A percentile compares a stretch with the other conserved stretches of the same genome.
Conservation (phyloP, 495 filamentous ascomycete species). For the Podospora sp. region DNA sequence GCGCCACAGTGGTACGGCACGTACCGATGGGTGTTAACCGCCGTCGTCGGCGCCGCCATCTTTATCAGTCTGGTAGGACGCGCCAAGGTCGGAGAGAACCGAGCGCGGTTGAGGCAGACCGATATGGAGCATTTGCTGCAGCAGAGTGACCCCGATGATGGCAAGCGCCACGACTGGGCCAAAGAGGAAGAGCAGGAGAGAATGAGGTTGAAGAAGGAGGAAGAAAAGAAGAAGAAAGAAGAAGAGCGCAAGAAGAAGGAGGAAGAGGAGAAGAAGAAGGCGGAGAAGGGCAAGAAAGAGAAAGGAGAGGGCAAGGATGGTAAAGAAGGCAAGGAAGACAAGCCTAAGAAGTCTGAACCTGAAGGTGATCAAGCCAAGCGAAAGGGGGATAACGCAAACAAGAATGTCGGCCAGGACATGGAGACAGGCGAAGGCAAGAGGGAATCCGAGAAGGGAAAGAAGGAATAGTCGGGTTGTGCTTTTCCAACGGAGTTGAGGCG, state of each 20-base stretch:
- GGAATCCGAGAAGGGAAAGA: slow-evolving; percentile 9
- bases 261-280: slow-evolving; percentile 29
- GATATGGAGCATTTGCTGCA: slow-evolving; percentile 57
- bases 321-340: slow-evolving; percentile 21
- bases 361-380: background rate
- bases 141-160: slow-evolving; percentile 34
- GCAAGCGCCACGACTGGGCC: slow-evolving; percentile 49
- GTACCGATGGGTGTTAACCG: slow-evolving; percentile 95
- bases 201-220: slow-evolving; percentile 34
- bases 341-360: slow-evolving; percentile 9
- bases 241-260: slow-evolving; percentile 36
- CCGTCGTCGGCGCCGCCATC: slow-evolving; percentile 85
- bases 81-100: slow-evolving; percentile 72
- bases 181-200: slow-evolving; percentile 41
- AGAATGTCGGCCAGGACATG: background rate
- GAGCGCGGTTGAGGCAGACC: slow-evolving; percentile 51
- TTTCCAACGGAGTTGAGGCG: background rate
- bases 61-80: slow-evolving; percentile 84
- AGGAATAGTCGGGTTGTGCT: background rate
- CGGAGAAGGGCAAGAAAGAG: slow-evolving; percentile 29
- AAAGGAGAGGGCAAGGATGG: slow-evolving; percentile 22
- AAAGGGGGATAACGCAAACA: slow-evolving; percentile 9
- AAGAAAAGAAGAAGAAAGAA: slow-evolving; percentile 40
- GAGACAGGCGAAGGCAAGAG: background rate
- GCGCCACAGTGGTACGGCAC: slow-evolving; percentile 89